Base-by-base conservation (phyloP, 192 early-diverging fungal species). In the Coemansia sp. region DNA sequence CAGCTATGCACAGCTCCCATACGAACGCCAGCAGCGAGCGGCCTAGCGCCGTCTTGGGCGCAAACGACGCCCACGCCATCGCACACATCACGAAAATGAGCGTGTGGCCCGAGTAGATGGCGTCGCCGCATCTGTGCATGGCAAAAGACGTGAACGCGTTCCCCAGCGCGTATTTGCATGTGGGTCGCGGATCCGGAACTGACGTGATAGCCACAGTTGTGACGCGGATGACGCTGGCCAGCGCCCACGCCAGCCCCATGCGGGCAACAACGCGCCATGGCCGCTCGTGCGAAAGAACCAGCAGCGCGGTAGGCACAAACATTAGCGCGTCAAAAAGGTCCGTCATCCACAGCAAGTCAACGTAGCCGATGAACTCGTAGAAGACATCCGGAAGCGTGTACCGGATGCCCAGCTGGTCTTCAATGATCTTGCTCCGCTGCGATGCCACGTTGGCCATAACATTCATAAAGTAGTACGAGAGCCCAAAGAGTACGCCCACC, bases 201-300 rank as follows among this genome's bases (percentile, higher is more conserved):
- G 86, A 87, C 0, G 89, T 90, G 60, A 90, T 87, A n/a, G 86
- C 87, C 63, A 90, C 82, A 6, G 87, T 88, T 35, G 85, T 85
- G 41, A 85, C 86, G 5, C 89, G 75, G 64, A 90, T 84, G 3
- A 90, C 30, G 57, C 85, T 83, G 64, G 83, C 85, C 41, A 87
- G 68, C 1, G 76, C 66, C 84, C 87, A 88, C 30, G 84, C 84
- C 18, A 84, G 58, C 34, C 84, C 64, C 55, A 83, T 69, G 57
- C 85, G 87, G 23, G 73, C 84, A n/a, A 85, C 72, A 62, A 87
- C 79, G 46, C 85, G 85, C 66, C 79, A 82, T 2, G 85, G 87
- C 16, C 86, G 80, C 60, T 84, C 82, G 63, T 87, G 83, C 30
- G 74, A 77, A 1, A 86, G n/a, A 12, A 87, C 71, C 10, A 88